Conservation (phyloP, 768 basidiomycete genomes). For the Dioszegia hungarica region DNA sequence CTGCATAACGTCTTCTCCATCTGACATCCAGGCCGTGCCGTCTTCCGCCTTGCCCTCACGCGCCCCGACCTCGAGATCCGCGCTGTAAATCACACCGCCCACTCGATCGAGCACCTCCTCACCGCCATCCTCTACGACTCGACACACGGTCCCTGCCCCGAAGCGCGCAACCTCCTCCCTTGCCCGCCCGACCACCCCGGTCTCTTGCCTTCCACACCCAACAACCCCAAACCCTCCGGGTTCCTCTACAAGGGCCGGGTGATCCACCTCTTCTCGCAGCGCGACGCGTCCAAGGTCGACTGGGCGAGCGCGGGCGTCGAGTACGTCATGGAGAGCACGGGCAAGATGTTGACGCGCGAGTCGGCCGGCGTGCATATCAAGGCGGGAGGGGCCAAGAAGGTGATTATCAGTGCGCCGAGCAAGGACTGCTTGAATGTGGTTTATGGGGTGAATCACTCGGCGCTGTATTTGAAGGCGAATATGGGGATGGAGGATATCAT, state of each 20-base stretch:
- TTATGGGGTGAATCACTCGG: constrained; percentile 45
- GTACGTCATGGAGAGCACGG: constrained; percentile 47
- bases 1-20: no score
- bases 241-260: constrained; percentile 29
- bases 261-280: constrained; percentile 40
- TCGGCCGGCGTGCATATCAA: constrained; percentile 40
- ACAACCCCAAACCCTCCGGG: constrained; percentile 30
- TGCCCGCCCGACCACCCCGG: constrained; percentile 22
- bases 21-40: constrained; percentile 20
- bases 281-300: constrained; percentile 43
- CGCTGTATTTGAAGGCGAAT: constrained; percentile 18
- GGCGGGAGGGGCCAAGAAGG: constrained; percentile 42
- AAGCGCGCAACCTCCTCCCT: constrained; percentile 30
- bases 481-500: constrained; percentile 34
- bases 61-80: constrained; percentile 32
- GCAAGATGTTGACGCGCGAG: constrained; percentile 42
- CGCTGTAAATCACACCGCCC: constrained; percentile 50
- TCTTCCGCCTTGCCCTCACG: constrained; percentile 19
- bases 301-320: constrained; percentile 45
- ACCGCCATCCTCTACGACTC: constrained; percentile 47
- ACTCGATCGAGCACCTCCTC: constrained; percentile 43
- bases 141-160: constrained; percentile 42
- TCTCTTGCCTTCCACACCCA: constrained; percentile 16
- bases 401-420: constrained; percentile 49
- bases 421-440: constrained; percentile 43